Evolutionary conservation across 2,329 filamentous ascomycete genomes (phyloP), one percentile per base, ranked within the genome.

Genomic region (Ophiostoma ulmi): DNA sequence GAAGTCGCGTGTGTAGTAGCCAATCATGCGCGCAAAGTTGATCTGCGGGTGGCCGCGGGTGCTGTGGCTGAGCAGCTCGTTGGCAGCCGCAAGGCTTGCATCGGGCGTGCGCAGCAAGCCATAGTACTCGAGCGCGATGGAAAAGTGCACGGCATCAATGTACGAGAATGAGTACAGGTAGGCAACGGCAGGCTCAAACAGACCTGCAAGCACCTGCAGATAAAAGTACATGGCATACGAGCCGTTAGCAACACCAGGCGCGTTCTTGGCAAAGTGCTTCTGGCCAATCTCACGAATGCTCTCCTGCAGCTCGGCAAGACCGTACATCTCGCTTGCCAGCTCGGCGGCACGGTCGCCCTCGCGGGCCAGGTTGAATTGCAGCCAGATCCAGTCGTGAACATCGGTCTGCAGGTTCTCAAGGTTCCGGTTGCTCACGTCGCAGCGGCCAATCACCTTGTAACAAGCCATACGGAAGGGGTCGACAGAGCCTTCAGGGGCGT

Each of bases 401-500:
- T 88, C 87, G 17, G 85, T 87, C 75, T 86, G 87, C 48, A 91
- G 80, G 65, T 85, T 86, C 35, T 89, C 87, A 39, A 91, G 79
- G 74, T 84, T 87, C 73, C 89, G 86, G 79, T 89, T 88, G 77
- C 82, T 83, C 36, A 91, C 81, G 76, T 90, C 89, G 75, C 88
- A 90, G 65, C 89, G 93, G 65, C 96, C 95, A 75, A 99, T 91
- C 73, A 99, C 90, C 84, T 99, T 98, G 85, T 98, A 98, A 79
- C 95, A 97, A 67, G 94, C 94, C 88, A 97, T 94, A 70, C 93
- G 90, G 82, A 96, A 99, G 36, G 95, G 95, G 78, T 99, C 95
- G 74, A 96, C 89, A 1, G 92, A 91, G 77, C 94, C 90, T 72
- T 95, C 92, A 0, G 92, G 91, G 0, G 92, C 92, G 76, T 96